A percentile compares a stretch with the other conserved stretches of the same genome.
These are phyloP conservation scores for Carex cristatella DNA, from an alignment of 176 grass and related monocot species.

Conservation along the genomic window DNA sequence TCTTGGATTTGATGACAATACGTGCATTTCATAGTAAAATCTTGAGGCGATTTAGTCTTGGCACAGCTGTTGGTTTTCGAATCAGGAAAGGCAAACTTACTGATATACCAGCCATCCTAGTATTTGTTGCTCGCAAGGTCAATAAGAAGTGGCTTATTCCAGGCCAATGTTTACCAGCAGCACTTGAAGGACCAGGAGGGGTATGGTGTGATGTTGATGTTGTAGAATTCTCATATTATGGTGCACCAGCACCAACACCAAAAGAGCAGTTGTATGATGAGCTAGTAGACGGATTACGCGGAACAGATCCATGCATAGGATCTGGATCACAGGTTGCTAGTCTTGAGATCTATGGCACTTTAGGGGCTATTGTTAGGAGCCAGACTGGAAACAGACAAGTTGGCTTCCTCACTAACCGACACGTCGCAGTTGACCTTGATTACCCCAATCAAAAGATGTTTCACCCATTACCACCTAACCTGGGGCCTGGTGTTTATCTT, in stretches of 20 bases:
- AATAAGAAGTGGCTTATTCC: conserved; percentile 76
- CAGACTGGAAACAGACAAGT: conserved; percentile 88
- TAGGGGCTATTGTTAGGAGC: conserved; percentile 95
- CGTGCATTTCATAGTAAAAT: conserved; percentile 99
- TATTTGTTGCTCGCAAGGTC: conserved; percentile 94
- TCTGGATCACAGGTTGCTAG: conserved; percentile 99
- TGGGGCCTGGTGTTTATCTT: conserved; percentile 93
- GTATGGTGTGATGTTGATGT: conserved; percentile 99
- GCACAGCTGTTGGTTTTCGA: conserved; percentile 83
- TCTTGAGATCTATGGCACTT: conserved; percentile 88
- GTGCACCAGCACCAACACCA: conserved; percentile 80
- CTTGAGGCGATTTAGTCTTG: conserved; percentile 74
- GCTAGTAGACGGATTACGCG: conserved; percentile 86
- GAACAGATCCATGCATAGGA: conserved; percentile 77
- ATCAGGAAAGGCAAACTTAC: conserved; percentile 83
- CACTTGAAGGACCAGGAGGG: conserved; percentile 88
- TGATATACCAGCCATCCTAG: conserved; percentile 77
- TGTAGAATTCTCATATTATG: conserved; percentile 98
- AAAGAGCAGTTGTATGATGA: conserved; percentile 94
- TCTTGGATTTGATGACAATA: conserved; percentile 98
- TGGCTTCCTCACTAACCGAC: conserved; percentile 85
- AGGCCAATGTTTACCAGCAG: conserved; percentile 71
- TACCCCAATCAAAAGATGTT: conserved; percentile 99
- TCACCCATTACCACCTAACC: conserved; percentile 96
- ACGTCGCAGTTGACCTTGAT: conserved; percentile 94